Evolutionary conservation across 768 basidiomycete species (phyloP).

Genomic region (Naganishia vaughanmartiniae): DNA sequence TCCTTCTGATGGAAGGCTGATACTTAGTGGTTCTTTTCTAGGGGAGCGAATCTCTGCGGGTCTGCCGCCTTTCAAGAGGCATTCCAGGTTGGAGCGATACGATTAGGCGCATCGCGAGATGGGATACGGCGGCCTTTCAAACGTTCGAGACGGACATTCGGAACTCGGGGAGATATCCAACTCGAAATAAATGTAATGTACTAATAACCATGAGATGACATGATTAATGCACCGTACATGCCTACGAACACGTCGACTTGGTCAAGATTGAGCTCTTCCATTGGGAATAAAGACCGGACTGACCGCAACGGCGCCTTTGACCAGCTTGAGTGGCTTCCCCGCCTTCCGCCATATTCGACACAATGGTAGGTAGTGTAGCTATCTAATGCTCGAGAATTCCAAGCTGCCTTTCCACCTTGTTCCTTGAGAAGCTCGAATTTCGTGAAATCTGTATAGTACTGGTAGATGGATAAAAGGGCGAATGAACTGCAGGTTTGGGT

Average conservation of each 20-base stretch:
- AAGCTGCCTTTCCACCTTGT: too few species aligned
- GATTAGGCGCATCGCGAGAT: not conserved
- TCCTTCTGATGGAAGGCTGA: constrained; percentile 50
- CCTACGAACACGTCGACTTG: not conserved
- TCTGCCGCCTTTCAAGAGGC: constrained; percentile 23
- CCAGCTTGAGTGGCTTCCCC: too few species aligned
- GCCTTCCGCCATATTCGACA: too few species aligned
- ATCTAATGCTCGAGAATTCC: too few species aligned
- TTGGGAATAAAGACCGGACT: too few species aligned
- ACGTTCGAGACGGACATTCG: not conserved
- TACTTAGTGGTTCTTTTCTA: not conserved
- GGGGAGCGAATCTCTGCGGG: constrained; percentile 17
- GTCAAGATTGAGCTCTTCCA: not conserved
- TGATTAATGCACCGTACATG: not conserved
- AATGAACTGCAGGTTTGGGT: too few species aligned
- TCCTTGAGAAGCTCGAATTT: too few species aligned
- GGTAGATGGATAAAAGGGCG: too few species aligned
- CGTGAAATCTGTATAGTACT: too few species aligned
- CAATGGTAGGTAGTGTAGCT: too few species aligned
- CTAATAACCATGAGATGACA: not conserved
- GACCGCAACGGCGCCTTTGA: too few species aligned
- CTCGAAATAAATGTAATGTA: not conserved
- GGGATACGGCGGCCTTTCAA: not conserved
- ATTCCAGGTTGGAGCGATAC: constrained; percentile 20
- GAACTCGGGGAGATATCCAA: not conserved